Percentiles rank a stretch among this genome's conserved stretches.
Conservation (phyloP, 2,329 filamentous ascomycete species). For the Colletotrichum musae region DNA sequence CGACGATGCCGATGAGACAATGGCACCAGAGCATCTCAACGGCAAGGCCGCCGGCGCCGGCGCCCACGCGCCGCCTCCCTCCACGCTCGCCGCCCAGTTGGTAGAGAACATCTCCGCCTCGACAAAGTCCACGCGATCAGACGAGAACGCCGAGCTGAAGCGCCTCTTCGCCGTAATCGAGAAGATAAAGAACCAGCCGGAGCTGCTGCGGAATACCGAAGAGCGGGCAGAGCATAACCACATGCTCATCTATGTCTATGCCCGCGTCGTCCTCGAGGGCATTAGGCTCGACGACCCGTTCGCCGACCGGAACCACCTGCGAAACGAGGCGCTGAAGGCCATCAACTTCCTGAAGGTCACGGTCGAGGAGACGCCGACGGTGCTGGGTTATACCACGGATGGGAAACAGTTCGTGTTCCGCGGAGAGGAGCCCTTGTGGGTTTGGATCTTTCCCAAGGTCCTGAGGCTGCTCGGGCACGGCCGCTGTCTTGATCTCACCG, state of each 20-base stretch:
- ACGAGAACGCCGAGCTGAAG: conserved; percentile 81
- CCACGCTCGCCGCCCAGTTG: conserved; percentile 89
- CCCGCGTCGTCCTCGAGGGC: conserved; percentile 82
- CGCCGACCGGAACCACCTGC: conserved; percentile 67
- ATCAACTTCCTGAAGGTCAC: conserved; percentile 83
- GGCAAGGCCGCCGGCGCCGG: conserved; percentile 36
- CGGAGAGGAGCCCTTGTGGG: conserved; percentile 74
- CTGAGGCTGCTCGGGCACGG: conserved; percentile 70
- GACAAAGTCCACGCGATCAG: conserved; percentile 71
- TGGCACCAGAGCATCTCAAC: conserved; percentile 37
- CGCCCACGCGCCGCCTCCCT: conserved; percentile 72
- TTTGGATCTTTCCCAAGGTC: conserved; percentile 74
- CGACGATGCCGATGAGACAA: conserved; percentile 30
- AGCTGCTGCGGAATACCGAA: conserved; percentile 71
- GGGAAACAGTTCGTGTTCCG: conserved; percentile 63
- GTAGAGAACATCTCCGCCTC: conserved; percentile 83
- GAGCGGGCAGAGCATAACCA: conserved; percentile 84
- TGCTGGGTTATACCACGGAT: conserved; percentile 67
- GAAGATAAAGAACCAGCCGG: conserved; percentile 65
- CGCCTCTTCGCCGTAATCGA: conserved; percentile 74
- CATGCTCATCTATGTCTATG: conserved; percentile 87
- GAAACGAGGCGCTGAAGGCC: conserved; percentile 77
- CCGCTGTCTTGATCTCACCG: conserved; percentile 62
- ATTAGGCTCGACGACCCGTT: conserved; percentile 79
- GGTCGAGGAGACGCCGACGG: conserved; percentile 79